Percentiles rank a stretch among this genome's conserved stretches.
Conservation (phyloP, 2,329 filamentous ascomycete species). For the Trichoderma gracile region DNA sequence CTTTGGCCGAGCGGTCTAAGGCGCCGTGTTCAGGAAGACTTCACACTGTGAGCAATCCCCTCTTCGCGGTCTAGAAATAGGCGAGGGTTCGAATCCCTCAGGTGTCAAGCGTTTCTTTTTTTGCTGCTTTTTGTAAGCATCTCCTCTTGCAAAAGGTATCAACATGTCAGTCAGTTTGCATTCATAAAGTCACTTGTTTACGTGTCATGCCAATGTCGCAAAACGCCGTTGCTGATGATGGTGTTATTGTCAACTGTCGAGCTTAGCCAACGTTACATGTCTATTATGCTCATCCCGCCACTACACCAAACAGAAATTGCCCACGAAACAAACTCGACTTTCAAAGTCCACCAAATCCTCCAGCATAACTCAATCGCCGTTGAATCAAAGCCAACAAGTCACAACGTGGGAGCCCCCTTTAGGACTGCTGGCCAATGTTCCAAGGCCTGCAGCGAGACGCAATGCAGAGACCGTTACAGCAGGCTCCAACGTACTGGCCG, state of each 20-base stretch:
- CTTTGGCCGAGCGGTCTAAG: constrained; percentile 27
- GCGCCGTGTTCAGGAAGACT: constrained; percentile 22
- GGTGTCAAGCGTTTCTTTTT: constrained; percentile 12
- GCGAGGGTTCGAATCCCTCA: constrained; percentile 26
- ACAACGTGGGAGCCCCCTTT: not conserved
- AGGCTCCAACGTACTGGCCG: constrained; percentile 42
- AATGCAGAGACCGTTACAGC: constrained; percentile 48
- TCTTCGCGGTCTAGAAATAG: constrained; percentile 25
- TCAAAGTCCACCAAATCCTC: no score
- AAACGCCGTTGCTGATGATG: not conserved
- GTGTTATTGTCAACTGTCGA: not conserved
- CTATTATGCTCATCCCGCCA: no score
- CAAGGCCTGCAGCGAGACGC: constrained; percentile 46
- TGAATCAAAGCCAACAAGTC: not conserved
- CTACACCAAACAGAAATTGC: not conserved
- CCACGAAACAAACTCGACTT: not conserved
- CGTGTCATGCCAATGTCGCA: not conserved
- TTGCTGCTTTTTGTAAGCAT: not conserved
- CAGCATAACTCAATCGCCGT: not conserved
- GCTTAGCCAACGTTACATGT: not conserved
- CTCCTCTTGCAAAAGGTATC: no score
- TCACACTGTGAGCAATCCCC: constrained; percentile 24
- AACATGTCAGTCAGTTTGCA: no score
- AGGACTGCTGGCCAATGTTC: constrained; percentile 28
- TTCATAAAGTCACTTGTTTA: no score